These are phyloP conservation scores for Coprinellus micaceus DNA, from an alignment of 768 basidiomycete species.

Conservation along the genomic window DNA sequence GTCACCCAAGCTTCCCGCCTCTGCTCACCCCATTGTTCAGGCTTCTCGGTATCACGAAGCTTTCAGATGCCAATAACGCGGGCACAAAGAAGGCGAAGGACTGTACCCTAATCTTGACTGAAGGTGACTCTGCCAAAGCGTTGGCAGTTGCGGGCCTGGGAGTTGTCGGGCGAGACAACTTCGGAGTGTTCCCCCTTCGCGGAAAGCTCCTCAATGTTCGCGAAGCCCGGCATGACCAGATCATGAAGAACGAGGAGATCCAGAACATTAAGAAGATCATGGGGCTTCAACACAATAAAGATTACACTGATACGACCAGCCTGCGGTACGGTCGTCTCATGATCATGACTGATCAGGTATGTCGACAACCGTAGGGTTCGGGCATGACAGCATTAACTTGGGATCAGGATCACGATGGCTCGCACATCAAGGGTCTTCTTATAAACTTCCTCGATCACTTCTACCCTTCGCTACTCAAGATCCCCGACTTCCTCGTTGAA, in stretches of 20 bases:
- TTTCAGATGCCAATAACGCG: conserved; percentile 96
- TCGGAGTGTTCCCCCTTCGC: conserved; percentile 95
- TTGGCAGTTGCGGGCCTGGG: conserved; percentile 91
- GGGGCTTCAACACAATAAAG: conserved; percentile 91
- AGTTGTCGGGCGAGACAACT: conserved; percentile 94
- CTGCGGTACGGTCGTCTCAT: conserved; percentile 93
- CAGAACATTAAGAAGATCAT: conserved; percentile 98
- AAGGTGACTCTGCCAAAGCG: conserved; percentile 98
- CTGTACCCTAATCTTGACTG: conserved; percentile 95
- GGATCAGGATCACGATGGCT: conserved; percentile 93
- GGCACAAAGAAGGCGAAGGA: conserved; percentile 75
- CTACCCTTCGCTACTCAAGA: conserved; percentile 87
- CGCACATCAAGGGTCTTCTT: conserved; percentile 99
- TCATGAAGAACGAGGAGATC: conserved; percentile 98
- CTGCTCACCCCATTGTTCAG: conserved; percentile 39
- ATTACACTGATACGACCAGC: conserved; percentile 63
- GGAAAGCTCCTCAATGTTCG: conserved; percentile 97
- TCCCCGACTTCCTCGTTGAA: conserved; percentile 92
- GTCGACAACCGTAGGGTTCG: conserved; percentile 16
- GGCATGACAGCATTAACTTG: conserved; percentile 3
- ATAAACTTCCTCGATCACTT: conserved; percentile 98
- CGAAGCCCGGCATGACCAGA: conserved; percentile 92
- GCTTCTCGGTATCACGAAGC: conserved; percentile 85
- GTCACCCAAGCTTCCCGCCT: background rate
- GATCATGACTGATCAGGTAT: conserved; percentile 99